These are phyloP conservation scores for Fusarium clavum DNA, from an alignment of 2,329 filamentous ascomycete genomes.

Conservation along the genomic window DNA sequence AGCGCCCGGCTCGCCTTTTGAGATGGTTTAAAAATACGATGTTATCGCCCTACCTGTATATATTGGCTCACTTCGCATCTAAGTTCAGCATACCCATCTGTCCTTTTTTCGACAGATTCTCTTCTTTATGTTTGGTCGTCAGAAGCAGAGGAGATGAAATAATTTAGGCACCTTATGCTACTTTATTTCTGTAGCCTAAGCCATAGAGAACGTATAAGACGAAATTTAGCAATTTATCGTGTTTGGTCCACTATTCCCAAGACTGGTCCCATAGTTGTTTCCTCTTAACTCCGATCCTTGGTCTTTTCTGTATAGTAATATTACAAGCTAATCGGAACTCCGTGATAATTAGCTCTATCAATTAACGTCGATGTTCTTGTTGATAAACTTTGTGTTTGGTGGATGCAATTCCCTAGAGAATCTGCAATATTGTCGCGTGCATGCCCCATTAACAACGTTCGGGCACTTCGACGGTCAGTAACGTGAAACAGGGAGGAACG, in stretches of 20 bases:
- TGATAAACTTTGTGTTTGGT: constrained; percentile 65
- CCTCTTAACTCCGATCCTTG: neutral
- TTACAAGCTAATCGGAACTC: neutral
- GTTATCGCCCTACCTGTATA: neutral
- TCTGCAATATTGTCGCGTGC: constrained; percentile 66
- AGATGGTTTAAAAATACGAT: neutral
- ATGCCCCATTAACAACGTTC: constrained; percentile 62
- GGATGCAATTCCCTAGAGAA: constrained; percentile 66
- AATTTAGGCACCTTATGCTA: neutral
- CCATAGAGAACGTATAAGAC: neutral
- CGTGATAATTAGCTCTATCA: constrained; percentile 18
- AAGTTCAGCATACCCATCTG: neutral
- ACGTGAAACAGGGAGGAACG: neutral
- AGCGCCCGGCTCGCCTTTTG: too few relatives aligned
- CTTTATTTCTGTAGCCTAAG: neutral
- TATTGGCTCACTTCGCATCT: neutral
- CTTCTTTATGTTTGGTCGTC: neutral
- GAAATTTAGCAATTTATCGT: neutral
- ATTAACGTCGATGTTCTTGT: constrained; percentile 51
- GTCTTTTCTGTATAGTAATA: neutral
- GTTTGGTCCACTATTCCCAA: neutral
- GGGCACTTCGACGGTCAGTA: constrained; percentile 59
- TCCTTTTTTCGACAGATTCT: neutral
- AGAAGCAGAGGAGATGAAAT: neutral
- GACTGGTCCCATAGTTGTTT: neutral